A percentile compares a stretch with the other conserved stretches of the same genome.
Conservation (phyloP, 2,329 filamentous ascomycete genomes). For the Cladosporium sp. region DNA sequence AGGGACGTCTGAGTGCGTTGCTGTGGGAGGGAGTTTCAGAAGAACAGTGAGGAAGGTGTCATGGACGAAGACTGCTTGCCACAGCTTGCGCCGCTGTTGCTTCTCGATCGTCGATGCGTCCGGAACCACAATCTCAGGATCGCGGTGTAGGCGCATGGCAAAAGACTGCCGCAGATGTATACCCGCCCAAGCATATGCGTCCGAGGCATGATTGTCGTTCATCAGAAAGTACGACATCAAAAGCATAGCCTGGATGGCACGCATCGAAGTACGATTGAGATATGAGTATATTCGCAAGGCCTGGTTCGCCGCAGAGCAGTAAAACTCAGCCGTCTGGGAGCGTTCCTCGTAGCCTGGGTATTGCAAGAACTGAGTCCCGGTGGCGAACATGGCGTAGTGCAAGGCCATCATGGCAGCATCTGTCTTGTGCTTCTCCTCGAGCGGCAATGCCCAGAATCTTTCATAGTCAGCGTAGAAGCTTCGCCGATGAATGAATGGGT, state of each 20-base stretch:
- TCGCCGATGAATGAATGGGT: constrained; percentile 72
- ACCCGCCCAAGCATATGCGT: constrained; percentile 78
- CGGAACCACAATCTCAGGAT: constrained; percentile 68
- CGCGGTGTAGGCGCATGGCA: constrained; percentile 74
- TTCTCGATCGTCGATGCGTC: constrained; percentile 67
- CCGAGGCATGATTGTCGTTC: constrained; percentile 79
- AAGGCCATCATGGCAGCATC: constrained; percentile 69
- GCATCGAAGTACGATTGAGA: constrained; percentile 67
- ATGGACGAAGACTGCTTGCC: constrained; percentile 76
- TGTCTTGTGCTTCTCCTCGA: constrained; percentile 54
- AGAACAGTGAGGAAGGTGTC: constrained; percentile 78
- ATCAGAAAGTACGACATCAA: constrained; percentile 80
- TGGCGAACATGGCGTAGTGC: constrained; percentile 71
- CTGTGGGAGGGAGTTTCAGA: constrained; percentile 70
- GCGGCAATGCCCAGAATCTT: constrained; percentile 65
- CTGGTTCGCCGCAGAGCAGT: constrained; percentile 73
- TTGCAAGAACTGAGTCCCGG: constrained; percentile 74
- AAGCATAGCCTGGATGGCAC: constrained; percentile 75
- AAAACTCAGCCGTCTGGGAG: constrained; percentile 75
- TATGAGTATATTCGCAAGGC: constrained; percentile 72
- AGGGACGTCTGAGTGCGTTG: constrained; percentile 73
- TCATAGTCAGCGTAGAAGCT: constrained; percentile 76
- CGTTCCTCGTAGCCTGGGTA: constrained; percentile 54
- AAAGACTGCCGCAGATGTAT: constrained; percentile 74
- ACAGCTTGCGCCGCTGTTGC: constrained; percentile 72